Evolutionary conservation across 2,329 filamentous ascomycete genomes (phyloP).

Genomic region (Pyricularia grisea): DNA sequence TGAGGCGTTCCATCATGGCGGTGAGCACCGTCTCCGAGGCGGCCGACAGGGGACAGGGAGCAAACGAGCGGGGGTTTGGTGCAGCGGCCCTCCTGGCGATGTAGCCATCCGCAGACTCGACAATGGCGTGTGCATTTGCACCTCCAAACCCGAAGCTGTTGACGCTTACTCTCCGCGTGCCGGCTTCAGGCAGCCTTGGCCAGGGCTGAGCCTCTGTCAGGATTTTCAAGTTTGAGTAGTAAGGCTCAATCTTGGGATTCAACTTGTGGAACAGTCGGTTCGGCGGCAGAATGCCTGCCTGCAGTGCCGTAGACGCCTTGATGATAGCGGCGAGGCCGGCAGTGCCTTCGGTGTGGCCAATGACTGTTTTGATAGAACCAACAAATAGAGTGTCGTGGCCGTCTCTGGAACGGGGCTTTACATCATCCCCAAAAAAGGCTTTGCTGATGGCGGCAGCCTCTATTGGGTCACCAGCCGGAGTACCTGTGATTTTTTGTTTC

Average conservation of each 20-base stretch:
- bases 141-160: conserved; percentile 19
- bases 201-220: not conserved
- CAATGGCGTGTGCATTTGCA: conserved; percentile 17
- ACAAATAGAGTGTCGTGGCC: conserved; percentile 13
- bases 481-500: conserved; percentile 20
- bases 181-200: not conserved
- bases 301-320: conserved; percentile 15
- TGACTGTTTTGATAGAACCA: conserved; percentile 17
- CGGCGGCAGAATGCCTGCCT: conserved; percentile 14
- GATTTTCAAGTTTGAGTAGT: conserved; percentile 15
- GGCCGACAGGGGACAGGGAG: not conserved
- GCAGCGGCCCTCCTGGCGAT: not conserved
- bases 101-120: conserved; percentile 6
- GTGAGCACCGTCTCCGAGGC: not conserved
- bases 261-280: conserved; percentile 17
- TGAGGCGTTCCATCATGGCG: not conserved
- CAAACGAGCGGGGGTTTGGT: not conserved
- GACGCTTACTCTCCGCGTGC: conserved; percentile 7
- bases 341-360: too few relatives aligned
- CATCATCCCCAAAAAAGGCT: conserved; percentile 13
- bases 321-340: conserved; percentile 18
- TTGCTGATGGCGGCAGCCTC: conserved; percentile 28
- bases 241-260: conserved; percentile 16
- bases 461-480: conserved; percentile 28
- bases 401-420: not conserved